Evolutionary conservation across 2,329 filamentous ascomycete genomes (phyloP), one percentile per base, ranked within the genome.

Genomic region (Tolypocladium nubicola): DNA sequence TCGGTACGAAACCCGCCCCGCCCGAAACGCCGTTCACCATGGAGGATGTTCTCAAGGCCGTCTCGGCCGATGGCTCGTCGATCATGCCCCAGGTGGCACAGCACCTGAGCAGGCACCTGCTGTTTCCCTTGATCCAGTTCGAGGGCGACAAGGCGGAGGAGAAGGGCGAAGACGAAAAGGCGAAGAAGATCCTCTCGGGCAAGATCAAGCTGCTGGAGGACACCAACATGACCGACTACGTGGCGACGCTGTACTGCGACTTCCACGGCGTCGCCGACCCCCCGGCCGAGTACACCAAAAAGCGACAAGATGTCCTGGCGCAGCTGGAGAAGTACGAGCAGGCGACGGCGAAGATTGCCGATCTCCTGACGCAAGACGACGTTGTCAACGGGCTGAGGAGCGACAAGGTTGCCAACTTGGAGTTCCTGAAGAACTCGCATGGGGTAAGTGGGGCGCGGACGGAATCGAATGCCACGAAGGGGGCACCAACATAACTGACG

Each of bases 211-310:
- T 99, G 59, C 85, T 99, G 65, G 93, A 96, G 79, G 87, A 91
- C 73, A 97, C 94, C 69, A 97, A 97, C 81, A 99, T 99, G 94
- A 94, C 88, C 68, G 94, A 99, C 76, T 99, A 96, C 73, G 90
- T 97, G 56, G 92, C 92, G 69, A 89, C 87, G 68, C 79, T 99
- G 64, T 90, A 96, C 80, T 88, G 89, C 72, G 89, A 97, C 69
- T 84, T 99, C 64, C 85, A 97, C 78, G 82, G 86, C 66, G 83
- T 90, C 62, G 81, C 88, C 60, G 82, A 89, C 61, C 78, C 88
- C 56, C 92, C 94, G 54, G 82, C 87, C 62, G 91, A 97, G 75
- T 97, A 92, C 74, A 83, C 85, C 66, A 86, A 88, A 73, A 95
- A 94, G 85, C 83, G 90, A 69, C 88, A 97, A 73, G 87, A 92